phyloP scores from a whole-genome alignment of 78 protist species.

The Guillardia theta region DNA sequence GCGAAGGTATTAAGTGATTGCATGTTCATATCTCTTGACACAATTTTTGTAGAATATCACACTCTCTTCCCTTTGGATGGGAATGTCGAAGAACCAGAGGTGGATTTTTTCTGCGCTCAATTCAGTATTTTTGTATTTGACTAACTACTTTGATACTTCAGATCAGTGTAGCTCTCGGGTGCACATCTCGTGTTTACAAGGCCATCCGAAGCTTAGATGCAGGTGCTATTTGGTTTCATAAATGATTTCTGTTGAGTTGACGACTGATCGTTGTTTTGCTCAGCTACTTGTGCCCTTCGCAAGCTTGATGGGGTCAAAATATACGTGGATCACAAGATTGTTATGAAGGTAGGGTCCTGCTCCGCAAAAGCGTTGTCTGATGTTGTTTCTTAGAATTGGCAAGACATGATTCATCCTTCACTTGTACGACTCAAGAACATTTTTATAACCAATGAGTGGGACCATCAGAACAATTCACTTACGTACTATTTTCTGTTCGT shows the following conservation, averaged over 20 bases:
- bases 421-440: background rate
- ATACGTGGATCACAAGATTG: background rate
- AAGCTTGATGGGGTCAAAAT: background rate
- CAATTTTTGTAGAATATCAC: too few relatives aligned
- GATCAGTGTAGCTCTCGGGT: background rate
- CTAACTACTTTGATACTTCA: background rate
- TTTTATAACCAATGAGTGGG: background rate
- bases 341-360: background rate
- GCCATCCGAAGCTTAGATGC: background rate
- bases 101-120: background rate
- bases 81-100: background rate
- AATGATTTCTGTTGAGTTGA: too few relatives aligned
- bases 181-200: background rate
- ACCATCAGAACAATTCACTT: background rate
- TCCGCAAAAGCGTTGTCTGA: background rate
- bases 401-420: background rate
- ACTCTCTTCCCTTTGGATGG: background rate
- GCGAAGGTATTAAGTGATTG: too few relatives aligned
- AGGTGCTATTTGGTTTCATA: too few relatives aligned
- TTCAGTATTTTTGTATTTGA: background rate
- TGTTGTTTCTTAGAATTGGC: background rate
- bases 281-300: background rate
- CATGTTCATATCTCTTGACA: too few relatives aligned
- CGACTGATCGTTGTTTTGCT: too few relatives aligned
- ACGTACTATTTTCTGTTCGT: background rate